Evolutionary conservation across 345 rosid genomes (phyloP).

Genomic region (Bruguiera sexangula): DNA sequence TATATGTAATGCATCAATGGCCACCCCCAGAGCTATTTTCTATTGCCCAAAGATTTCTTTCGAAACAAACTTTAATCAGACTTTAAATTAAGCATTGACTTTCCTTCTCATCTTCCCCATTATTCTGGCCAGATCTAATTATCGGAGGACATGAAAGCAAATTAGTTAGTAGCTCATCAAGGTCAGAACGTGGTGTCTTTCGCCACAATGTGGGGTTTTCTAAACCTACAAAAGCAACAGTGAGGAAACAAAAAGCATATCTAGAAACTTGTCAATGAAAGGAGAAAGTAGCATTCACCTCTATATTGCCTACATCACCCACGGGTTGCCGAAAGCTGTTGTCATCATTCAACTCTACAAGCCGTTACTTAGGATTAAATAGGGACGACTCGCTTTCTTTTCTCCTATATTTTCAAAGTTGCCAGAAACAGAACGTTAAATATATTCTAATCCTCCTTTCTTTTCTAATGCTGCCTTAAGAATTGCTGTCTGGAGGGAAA

Average conservation of each 20-base stretch:
- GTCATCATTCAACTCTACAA: constrained; percentile 32
- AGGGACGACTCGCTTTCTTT: constrained; percentile 50
- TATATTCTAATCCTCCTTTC: constrained; percentile 51
- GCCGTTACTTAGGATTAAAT: constrained; percentile 41
- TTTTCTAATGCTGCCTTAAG: constrained; percentile 78
- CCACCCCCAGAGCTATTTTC: no score
- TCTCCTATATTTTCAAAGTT: constrained; percentile 52
- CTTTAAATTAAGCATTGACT: neutral
- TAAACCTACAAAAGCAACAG: constrained; percentile 43
- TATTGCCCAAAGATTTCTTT: no score
- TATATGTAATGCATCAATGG: no score
- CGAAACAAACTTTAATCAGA: no score
- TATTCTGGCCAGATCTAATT: constrained; percentile 53
- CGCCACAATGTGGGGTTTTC: constrained; percentile 42
- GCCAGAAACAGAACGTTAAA: constrained; percentile 38
- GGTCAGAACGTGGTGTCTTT: constrained; percentile 69
- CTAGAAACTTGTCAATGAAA: neutral
- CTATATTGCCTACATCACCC: constrained; percentile 64
- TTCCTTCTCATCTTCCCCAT: constrained; percentile 67
- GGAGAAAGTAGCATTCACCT: constrained; percentile 42
- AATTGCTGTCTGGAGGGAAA: constrained; percentile 54
- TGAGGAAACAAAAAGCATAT: neutral
- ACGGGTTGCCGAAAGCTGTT: constrained; percentile 45
- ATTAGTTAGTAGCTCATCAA: constrained; percentile 75
- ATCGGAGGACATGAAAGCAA: constrained; percentile 95